A percentile compares a stretch with the other conserved stretches of the same genome.
Conservation (phyloP, 306 rosid genomes). For the Psophocarpus tetragonolobus region DNA sequence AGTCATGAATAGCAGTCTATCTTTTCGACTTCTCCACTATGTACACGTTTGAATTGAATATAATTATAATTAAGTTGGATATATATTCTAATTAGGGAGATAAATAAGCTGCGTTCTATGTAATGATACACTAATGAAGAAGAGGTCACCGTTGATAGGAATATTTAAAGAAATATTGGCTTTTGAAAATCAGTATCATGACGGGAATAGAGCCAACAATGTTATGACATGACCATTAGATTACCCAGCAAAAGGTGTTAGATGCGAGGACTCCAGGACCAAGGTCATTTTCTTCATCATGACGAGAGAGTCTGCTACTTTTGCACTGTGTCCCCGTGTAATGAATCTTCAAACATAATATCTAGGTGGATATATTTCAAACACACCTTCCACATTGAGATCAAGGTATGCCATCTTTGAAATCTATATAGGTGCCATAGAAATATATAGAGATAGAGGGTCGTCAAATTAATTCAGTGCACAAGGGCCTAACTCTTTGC, state of each 20-base stretch:
- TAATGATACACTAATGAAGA: too few species aligned
- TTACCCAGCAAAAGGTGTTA: neutral
- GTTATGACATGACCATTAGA: neutral
- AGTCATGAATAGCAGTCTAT: too few species aligned
- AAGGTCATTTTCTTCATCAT: constrained; percentile 37
- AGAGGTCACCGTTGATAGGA: neutral
- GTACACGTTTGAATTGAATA: too few species aligned
- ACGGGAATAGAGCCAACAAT: constrained; percentile 11
- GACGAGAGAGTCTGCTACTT: constrained; percentile 30
- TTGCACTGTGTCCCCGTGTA: constrained; percentile 26
- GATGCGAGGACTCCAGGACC: neutral
- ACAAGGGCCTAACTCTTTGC: constrained; percentile 50
- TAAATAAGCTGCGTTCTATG: too few species aligned
- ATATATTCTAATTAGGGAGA: too few species aligned
- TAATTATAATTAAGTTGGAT: too few species aligned
- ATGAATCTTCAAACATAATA: constrained; percentile 10
- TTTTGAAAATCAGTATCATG: constrained; percentile 19
- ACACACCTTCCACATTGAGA: constrained; percentile 36
- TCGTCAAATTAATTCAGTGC: too few species aligned
- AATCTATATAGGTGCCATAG: too few species aligned
- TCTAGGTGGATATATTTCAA: constrained; percentile 24
- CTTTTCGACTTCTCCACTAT: too few species aligned
- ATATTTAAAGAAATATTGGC: neutral
- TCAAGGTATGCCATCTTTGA: constrained; percentile 42
- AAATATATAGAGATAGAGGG: too few species aligned